Evolutionary conservation across 2,329 filamentous ascomycete genomes (phyloP), one percentile per base, ranked within the genome.

Genomic region (Penicillium brasilianum): DNA sequence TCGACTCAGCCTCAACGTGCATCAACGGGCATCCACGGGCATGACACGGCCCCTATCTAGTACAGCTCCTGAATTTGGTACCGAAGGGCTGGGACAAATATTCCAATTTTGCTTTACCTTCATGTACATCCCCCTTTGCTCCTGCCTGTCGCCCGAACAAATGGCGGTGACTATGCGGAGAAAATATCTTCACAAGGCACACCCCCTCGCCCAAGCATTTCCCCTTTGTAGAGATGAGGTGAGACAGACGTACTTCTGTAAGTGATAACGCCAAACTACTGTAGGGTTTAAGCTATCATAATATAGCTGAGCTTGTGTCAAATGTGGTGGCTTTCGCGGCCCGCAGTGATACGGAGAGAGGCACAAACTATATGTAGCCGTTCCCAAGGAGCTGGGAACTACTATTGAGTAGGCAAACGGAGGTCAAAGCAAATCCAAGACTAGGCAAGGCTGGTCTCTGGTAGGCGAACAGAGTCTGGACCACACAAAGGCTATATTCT

Each of bases 321-420:
- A 46, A 28, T 46, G 13, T 28, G 22, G 43, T 46, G 43, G 43
- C 43, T 4, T 20, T n/a, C n/a, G 7, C 43, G 22, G 43, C 22
- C 22, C 43, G 43, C n/a, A 11, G 3, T 4, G 22, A 46, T 46
- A 46, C 43, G 43, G 28, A 46, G 22, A 28, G 22, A 28, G 14
- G 43, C 25, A n/a, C 14, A 28, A 46, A 46, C 22, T 46, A 46
- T 46, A 14, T 10, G 20, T 13, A 16, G 16, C 8, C 14, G 36
- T 11, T 25, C 34, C 20, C 34, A 53, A 16, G 22, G 22, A n/a
- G n/a, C n/a, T 11, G 51, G 36, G 36, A 54, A 54, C 51, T 18
- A 32, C 20, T 41, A 43, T n/a, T 14, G 20, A 53, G 20, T 30
- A 54, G 51, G 51, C 51, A 54, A 54, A 54, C 51, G 51, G 18